These are phyloP conservation scores for Salvia hispanica DNA, from an alignment of 257 asterid genomes.

Conservation along the genomic window DNA sequence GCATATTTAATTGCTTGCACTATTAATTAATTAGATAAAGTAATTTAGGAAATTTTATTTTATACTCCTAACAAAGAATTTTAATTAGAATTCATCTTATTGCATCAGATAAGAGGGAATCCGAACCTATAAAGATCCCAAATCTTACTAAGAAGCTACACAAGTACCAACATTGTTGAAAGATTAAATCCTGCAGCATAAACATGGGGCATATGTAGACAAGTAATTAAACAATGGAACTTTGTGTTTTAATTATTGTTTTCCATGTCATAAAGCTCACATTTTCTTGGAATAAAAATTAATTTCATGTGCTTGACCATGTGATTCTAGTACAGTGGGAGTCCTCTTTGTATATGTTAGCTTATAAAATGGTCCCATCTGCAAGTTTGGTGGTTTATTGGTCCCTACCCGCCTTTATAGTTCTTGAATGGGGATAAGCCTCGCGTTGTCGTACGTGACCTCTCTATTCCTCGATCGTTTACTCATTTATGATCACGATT, in stretches of 20 bases:
- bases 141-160: neutral
- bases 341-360: conserved; percentile 7
- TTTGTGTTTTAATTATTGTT: neutral
- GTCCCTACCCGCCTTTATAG: conserved; percentile 38
- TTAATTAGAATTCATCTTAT: neutral
- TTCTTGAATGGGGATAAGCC: conserved; percentile 29
- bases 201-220: no score
- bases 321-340: conserved; percentile 29
- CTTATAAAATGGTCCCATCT: conserved; percentile 37
- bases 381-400: conserved; percentile 37
- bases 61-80: no score
- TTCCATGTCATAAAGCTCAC: conserved; percentile 25
- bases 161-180: neutral
- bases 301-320: conserved; percentile 26
- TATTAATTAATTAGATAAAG: no score
- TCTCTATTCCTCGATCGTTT: no score
- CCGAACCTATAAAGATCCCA: neutral
- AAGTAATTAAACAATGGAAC: neutral
- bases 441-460: neutral
- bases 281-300: conserved; percentile 22
- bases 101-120: neutral
- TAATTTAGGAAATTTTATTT: no score
- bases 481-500: no score
- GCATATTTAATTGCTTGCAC: no score
- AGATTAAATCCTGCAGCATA: no score